phyloP scores from a whole-genome alignment of 2,329 filamentous ascomycete species.

The Botryotinia globosa region DNA sequence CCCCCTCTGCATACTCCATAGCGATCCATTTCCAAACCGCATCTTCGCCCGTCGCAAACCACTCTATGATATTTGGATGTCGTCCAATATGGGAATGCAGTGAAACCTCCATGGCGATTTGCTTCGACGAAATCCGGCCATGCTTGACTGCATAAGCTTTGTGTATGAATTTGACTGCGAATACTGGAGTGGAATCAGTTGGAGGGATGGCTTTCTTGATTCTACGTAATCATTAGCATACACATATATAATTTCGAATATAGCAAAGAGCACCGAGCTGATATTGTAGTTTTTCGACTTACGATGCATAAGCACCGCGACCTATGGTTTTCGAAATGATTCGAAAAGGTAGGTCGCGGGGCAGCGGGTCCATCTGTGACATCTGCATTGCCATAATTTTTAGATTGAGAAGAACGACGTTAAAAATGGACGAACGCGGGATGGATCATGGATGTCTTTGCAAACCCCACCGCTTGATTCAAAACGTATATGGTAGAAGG shows the following conservation, averaged over 20 bases:
- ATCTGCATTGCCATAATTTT: conserved; percentile 49
- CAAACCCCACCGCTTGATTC: not conserved
- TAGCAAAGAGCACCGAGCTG: not conserved
- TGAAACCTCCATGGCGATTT: conserved; percentile 87
- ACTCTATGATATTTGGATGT: conserved; percentile 92
- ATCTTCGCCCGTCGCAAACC: conserved; percentile 86
- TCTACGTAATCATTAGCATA: conserved; percentile 28
- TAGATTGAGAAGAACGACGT: not conserved
- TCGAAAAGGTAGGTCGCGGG: conserved; percentile 81
- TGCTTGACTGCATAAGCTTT: conserved; percentile 89
- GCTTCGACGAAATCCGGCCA: conserved; percentile 83
- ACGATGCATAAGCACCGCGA: conserved; percentile 96
- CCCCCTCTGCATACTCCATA: conserved; percentile 94
- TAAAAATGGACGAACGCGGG: conserved; percentile 1
- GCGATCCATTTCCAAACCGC: conserved; percentile 91
- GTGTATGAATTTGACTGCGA: conserved; percentile 98
- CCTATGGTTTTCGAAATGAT: conserved; percentile 96
- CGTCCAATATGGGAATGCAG: conserved; percentile 85
- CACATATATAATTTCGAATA: not conserved
- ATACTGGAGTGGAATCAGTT: conserved; percentile 67
- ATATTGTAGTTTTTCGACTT: conserved; percentile 38
- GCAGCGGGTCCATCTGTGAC: conserved; percentile 85
- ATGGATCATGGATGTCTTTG: not conserved
- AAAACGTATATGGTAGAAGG: not conserved
- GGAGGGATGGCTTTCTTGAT: conserved; percentile 85